phyloP scores from a whole-genome alignment of 331 rosid genomes.

The Ulmus americana region DNA sequence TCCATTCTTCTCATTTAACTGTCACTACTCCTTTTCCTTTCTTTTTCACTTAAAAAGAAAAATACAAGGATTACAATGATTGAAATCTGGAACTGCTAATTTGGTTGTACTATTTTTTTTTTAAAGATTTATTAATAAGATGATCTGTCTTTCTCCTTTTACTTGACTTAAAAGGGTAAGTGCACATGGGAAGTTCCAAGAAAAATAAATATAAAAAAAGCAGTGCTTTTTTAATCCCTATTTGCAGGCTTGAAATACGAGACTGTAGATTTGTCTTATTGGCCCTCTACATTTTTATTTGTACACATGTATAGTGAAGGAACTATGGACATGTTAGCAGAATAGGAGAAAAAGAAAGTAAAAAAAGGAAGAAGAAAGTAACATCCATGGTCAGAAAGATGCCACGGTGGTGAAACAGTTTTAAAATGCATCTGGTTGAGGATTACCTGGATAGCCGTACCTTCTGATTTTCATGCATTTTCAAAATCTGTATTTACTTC shows the following conservation, averaged over 20 bases:
- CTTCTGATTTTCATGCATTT: conserved; percentile 4
- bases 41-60: neutral
- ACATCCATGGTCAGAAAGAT: neutral
- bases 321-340: neutral
- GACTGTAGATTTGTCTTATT: conserved; percentile 24
- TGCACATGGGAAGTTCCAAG: conserved; percentile 50
- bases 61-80: conserved; percentile 25
- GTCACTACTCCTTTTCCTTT: conserved; percentile 21
- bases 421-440: neutral
- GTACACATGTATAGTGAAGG: neutral
- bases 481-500: neutral
- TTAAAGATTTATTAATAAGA: conserved; percentile 26
- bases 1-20: conserved; percentile 28
- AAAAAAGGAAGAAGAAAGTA: neutral
- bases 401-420: conserved; percentile 16
- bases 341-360: neutral
- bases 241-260: conserved; percentile 29
- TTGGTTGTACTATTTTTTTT: conserved; percentile 30
- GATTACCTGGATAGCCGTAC: neutral
- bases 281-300: conserved; percentile 4
- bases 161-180: conserved; percentile 31
- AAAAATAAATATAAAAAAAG: conserved; percentile 29
- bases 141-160: conserved; percentile 29
- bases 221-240: conserved; percentile 24
- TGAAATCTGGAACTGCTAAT: conserved; percentile 28